Percentiles rank a stretch among this genome's conserved stretches.
These are phyloP conservation scores for Sporisorium scitamineum DNA, from an alignment of 1,284 basidiomycete species.

Conservation along the genomic window DNA sequence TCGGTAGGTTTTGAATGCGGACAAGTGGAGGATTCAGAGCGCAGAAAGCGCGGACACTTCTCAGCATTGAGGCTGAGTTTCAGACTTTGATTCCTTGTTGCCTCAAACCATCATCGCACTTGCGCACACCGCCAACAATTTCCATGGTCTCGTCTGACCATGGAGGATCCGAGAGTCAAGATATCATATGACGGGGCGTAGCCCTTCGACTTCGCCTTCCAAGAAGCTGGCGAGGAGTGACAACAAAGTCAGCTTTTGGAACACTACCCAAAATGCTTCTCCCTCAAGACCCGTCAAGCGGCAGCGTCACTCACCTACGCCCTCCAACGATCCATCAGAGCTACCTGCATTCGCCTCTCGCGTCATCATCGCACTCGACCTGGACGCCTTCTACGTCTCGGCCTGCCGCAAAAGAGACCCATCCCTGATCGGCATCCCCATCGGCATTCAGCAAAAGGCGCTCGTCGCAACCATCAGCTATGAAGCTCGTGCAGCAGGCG, in stretches of 20 bases:
- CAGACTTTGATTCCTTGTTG: not conserved
- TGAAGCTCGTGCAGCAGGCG: conserved; percentile 69
- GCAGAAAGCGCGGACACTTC: conserved; percentile 12
- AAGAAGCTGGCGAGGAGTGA: conserved; percentile 12
- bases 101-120: not conserved
- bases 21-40: conserved; percentile 25
- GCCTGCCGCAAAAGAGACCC: conserved; percentile 69
- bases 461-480: conserved; percentile 70
- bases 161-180: conserved; percentile 13
- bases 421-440: conserved; percentile 64
- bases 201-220: conserved; percentile 29
- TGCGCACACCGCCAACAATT: not conserved
- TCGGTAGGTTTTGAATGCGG: not conserved
- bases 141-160: conserved; percentile 6
- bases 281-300: conserved; percentile 14
- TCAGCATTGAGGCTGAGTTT: conserved; percentile 1
- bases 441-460: conserved; percentile 70
- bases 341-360: conserved; percentile 15
- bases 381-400: conserved; percentile 67
- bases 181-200: conserved; percentile 39
- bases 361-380: conserved; percentile 53
- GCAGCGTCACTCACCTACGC: conserved; percentile 2
- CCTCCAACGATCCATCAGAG: not conserved
- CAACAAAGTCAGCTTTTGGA: not conserved
- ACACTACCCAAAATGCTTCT: not conserved